Conservation (phyloP, 2,329 filamentous ascomycete genomes). For the Paecilomyces niveus region DNA sequence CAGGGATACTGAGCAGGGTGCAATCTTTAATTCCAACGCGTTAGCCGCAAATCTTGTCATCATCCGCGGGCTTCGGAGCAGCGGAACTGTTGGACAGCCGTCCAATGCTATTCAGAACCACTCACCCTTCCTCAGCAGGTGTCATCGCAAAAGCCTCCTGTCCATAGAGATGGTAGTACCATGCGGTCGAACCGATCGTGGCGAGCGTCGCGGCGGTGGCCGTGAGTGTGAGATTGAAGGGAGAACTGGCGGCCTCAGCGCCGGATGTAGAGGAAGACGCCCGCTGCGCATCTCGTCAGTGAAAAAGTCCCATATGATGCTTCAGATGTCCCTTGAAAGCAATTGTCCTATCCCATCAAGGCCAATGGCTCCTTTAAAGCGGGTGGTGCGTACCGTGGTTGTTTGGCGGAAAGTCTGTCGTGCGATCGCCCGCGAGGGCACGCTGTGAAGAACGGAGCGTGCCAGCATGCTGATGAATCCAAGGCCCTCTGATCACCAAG, state of each 20-base stretch:
- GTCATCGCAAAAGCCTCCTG: slow-evolving; percentile 81
- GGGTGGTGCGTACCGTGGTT: slow-evolving; percentile 63
- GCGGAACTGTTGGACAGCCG: slow-evolving; percentile 10
- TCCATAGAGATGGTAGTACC: slow-evolving; percentile 97
- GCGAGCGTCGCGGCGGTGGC: slow-evolving; percentile 79
- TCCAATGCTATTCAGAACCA: slow-evolving; percentile 23
- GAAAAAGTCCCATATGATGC: slow-evolving; percentile 22
- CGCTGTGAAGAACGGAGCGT: slow-evolving; percentile 81
- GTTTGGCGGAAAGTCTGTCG: slow-evolving; percentile 65
- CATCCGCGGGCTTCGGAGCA: slow-evolving; percentile 16
- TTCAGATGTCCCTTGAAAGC: slow-evolving; percentile 13
- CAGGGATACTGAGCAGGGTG: slow-evolving; percentile 90
- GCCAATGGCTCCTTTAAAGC: slow-evolving; percentile 23
- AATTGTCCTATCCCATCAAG: slow-evolving; percentile 20
- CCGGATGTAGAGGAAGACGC: slow-evolving; percentile 64
- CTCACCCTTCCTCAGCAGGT: slow-evolving; percentile 96
- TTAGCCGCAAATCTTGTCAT: slow-evolving; percentile 17
- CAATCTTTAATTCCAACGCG: slow-evolving; percentile 53
- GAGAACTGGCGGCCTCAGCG: slow-evolving; percentile 63
- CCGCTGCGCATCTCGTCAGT: slow-evolving; percentile 42
- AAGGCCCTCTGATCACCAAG: slow-evolving; percentile 28
- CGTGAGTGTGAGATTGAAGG: slow-evolving; percentile 77
- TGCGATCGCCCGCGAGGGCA: slow-evolving; percentile 75
- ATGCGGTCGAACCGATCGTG: slow-evolving; percentile 82
- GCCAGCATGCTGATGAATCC: slow-evolving; percentile 69